A percentile compares a stretch with the other conserved stretches of the same genome.
Evolutionary conservation across 179 eudicot genomes (phyloP).

Genomic region (Nepenthes alata): DNA sequence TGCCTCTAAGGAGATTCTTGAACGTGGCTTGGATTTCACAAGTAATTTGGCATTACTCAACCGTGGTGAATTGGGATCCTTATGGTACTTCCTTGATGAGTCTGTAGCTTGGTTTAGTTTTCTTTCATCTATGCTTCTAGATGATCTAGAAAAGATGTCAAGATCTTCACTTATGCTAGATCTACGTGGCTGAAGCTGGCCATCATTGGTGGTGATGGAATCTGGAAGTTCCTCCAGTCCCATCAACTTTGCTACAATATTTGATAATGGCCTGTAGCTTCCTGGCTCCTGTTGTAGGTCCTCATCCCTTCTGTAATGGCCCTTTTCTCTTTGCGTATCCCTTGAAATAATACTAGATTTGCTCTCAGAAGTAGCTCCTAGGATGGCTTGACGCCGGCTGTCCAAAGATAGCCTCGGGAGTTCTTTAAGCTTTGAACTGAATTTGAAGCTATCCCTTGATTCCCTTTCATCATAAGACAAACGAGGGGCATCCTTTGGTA

Average conservation of each 20-base stretch:
- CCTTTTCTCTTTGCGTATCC: constrained; percentile 5
- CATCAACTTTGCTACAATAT: constrained; percentile 31
- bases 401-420: constrained; percentile 32
- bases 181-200: constrained; percentile 2
- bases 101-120: constrained; percentile 11
- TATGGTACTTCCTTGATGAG: constrained; percentile 15
- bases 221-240: constrained; percentile 25
- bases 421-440: constrained; percentile 17
- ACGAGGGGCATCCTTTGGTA: constrained; percentile 10
- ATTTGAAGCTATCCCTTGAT: constrained; percentile 2
- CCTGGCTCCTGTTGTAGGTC: constrained; percentile 17
- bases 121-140: constrained; percentile 19
- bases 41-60: constrained; percentile 2
- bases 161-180: constrained; percentile 4
- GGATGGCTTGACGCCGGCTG: constrained; percentile 18
- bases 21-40: constrained; percentile 2
- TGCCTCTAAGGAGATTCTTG: constrained; percentile 2
- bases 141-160: constrained; percentile 21
- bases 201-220: constrained; percentile 5
- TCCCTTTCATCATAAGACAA: constrained; percentile 28
- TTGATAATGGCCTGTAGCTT: constrained; percentile 24
- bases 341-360: constrained; percentile 2
- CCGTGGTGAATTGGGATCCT: constrained; percentile 13
- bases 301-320: not conserved
- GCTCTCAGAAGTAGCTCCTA: constrained; percentile 1